Conservation (phyloP, 2,329 filamentous ascomycete genomes). For the Taxawa tesnikishii region DNA sequence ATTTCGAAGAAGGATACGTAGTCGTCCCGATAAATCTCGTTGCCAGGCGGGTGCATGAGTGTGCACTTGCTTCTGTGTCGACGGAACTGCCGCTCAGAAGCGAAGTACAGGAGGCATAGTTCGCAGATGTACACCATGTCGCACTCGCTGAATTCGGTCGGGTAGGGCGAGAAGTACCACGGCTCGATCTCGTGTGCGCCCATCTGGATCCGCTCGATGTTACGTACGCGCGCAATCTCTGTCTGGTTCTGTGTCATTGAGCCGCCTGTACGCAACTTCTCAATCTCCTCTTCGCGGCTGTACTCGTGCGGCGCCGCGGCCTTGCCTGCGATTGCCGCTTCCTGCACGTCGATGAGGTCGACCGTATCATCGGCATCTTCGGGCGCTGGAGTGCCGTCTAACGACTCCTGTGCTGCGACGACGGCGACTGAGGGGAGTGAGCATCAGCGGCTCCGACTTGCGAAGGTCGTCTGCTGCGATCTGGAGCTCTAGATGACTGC, state of each 20-base stretch:
- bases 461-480: slow-evolving; percentile 33
- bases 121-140: slow-evolving; percentile 96
- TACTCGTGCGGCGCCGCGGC: slow-evolving; percentile 42
- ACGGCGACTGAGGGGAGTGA: slow-evolving; percentile 33
- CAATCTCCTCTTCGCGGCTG: slow-evolving; percentile 82
- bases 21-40: slow-evolving; percentile 95
- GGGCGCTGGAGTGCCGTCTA: slow-evolving; percentile 36
- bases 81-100: slow-evolving; percentile 66
- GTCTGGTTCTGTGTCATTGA: slow-evolving; percentile 99
- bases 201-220: slow-evolving; percentile 89
- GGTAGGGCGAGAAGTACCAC: slow-evolving; percentile 98
- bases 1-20: slow-evolving; percentile 96
- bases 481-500: slow-evolving; percentile 31
- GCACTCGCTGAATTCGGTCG: slow-evolving; percentile 73
- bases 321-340: slow-evolving; percentile 41
- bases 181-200: slow-evolving; percentile 84
- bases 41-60: slow-evolving; percentile 83
- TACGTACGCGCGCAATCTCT: slow-evolving; percentile 90
- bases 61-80: slow-evolving; percentile 85
- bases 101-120: slow-evolving; percentile 89
- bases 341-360: slow-evolving; percentile 39
- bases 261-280: slow-evolving; percentile 84
- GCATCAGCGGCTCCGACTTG: slow-evolving; percentile 51
- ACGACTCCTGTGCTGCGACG: slow-evolving; percentile 30
- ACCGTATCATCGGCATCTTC: slow-evolving; percentile 41